Percentiles rank a stretch among this genome's conserved stretches.
Conservation (phyloP, 148 eudicot species). For the Nepenthes gracilis region DNA sequence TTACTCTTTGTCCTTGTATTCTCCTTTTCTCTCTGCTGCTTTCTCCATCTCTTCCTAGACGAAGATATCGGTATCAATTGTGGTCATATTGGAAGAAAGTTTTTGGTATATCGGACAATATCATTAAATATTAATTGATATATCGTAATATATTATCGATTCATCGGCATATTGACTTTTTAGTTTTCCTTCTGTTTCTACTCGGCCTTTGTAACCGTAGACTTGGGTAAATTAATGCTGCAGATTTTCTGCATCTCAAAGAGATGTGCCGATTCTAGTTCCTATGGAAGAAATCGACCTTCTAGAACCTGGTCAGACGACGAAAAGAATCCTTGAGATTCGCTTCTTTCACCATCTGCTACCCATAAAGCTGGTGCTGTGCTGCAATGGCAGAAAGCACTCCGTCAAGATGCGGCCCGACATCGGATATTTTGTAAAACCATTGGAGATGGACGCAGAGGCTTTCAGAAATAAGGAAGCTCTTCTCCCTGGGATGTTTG, state of each 20-base stretch:
- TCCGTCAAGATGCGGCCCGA: slow-evolving; percentile 87
- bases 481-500: slow-evolving; percentile 97
- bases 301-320: slow-evolving; percentile 58
- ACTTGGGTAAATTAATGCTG: slow-evolving; percentile 7
- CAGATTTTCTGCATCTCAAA: slow-evolving; percentile 35
- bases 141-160: too few relatives aligned
- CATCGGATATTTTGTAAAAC: slow-evolving; percentile 92
- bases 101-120: too few relatives aligned
- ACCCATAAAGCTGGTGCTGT: slow-evolving; percentile 66
- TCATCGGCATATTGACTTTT: too few relatives aligned
- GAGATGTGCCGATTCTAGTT: slow-evolving; percentile 52
- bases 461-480: slow-evolving; percentile 55
- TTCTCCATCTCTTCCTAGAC: not conserved
- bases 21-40: slow-evolving; percentile 1
- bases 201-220: not conserved
- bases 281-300: slow-evolving; percentile 63
- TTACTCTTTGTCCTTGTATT: not conserved
- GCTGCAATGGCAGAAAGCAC: slow-evolving; percentile 54
- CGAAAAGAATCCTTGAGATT: slow-evolving; percentile 53
- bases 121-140: too few relatives aligned
- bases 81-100: too few relatives aligned
- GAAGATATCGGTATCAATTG: too few relatives aligned
- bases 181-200: not conserved
- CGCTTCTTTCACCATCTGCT: slow-evolving; percentile 90
- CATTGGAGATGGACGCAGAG: slow-evolving; percentile 62